Evolutionary conservation across 2,329 filamentous ascomycete genomes (phyloP).

Genomic region (Ceratocystis variospora): DNA sequence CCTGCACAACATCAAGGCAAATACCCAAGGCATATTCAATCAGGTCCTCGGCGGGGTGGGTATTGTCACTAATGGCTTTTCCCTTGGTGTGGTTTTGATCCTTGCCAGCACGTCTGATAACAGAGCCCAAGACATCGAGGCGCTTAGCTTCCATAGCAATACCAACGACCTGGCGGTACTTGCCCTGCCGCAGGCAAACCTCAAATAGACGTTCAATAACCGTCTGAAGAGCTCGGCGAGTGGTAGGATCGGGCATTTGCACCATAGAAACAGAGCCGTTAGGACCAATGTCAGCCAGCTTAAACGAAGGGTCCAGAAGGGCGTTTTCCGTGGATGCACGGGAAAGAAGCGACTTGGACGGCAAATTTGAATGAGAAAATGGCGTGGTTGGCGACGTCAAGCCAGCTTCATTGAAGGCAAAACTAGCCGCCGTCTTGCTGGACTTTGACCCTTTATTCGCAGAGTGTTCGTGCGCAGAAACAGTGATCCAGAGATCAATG

Average conservation of each 20-base stretch:
- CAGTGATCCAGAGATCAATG: constrained; percentile 89
- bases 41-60: constrained; percentile 66
- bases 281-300: constrained; percentile 23
- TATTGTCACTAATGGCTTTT: constrained; percentile 37
- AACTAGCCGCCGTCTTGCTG: constrained; percentile 52
- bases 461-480: constrained; percentile 40
- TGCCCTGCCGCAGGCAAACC: constrained; percentile 69
- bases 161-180: constrained; percentile 90
- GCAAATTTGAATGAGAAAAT: constrained; percentile 84
- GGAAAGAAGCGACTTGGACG: constrained; percentile 89
- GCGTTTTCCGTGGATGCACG: constrained; percentile 30
- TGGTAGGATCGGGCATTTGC: constrained; percentile 49
- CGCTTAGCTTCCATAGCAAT: constrained; percentile 94
- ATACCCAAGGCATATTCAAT: constrained; percentile 95
- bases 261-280: constrained; percentile 34
- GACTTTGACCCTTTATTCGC: constrained; percentile 31
- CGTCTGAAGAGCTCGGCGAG: constrained; percentile 64
- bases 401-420: constrained; percentile 55
- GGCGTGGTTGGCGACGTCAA: constrained; percentile 82
- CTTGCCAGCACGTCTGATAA: constrained; percentile 78
- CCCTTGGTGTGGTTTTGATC: constrained; percentile 54
- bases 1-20: constrained; percentile 95
- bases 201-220: constrained; percentile 87
- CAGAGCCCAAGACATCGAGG: constrained; percentile 68
- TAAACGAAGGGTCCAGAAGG: constrained; percentile 41